Conservation (phyloP, 768 basidiomycete genomes). For the Lanmaoa rubissima region DNA sequence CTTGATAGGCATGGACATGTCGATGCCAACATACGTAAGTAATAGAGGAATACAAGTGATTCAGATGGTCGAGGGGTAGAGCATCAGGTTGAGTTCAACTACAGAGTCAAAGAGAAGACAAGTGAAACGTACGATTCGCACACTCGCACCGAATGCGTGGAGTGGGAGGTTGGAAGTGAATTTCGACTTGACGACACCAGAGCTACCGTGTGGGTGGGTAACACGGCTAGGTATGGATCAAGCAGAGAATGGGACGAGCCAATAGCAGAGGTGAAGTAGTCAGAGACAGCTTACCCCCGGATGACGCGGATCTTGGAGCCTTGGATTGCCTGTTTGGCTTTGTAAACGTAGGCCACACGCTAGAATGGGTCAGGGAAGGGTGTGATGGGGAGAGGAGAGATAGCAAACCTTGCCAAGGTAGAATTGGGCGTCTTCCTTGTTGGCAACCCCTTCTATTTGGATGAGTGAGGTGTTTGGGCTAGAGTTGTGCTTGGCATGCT, state of each 20-base stretch:
- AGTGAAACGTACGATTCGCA: slow-evolving; percentile 70
- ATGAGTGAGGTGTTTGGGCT: slow-evolving; percentile 94
- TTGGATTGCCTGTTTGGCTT: slow-evolving; percentile 89
- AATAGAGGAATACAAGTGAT: slow-evolving; percentile 26
- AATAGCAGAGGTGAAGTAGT: background rate
- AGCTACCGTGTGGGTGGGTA: slow-evolving; percentile 90
- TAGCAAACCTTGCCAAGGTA: slow-evolving; percentile 94
- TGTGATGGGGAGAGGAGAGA: background rate
- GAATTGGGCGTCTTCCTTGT: slow-evolving; percentile 92
- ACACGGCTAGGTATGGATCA: slow-evolving; percentile 62
- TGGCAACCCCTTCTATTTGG: slow-evolving; percentile 95
- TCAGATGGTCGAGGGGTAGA: slow-evolving; percentile 87
- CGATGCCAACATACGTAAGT: slow-evolving; percentile 22
- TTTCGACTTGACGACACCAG: slow-evolving; percentile 96
- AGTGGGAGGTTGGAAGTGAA: slow-evolving; percentile 95
- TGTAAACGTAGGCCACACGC: slow-evolving; percentile 98
- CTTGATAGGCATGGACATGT: slow-evolving; percentile 19
- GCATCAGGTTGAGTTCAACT: slow-evolving; percentile 50
- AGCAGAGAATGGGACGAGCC: background rate
- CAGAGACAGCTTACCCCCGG: slow-evolving; percentile 77
- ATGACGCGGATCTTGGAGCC: slow-evolving; percentile 97
- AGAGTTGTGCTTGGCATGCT: slow-evolving; percentile 96
- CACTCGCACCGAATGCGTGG: slow-evolving; percentile 87
- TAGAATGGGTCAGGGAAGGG: slow-evolving; percentile 30
- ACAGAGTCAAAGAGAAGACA: background rate